These are phyloP conservation scores for Fomitiporia mediterranea DNA, from an alignment of 1,284 basidiomycete genomes.

Conservation along the genomic window DNA sequence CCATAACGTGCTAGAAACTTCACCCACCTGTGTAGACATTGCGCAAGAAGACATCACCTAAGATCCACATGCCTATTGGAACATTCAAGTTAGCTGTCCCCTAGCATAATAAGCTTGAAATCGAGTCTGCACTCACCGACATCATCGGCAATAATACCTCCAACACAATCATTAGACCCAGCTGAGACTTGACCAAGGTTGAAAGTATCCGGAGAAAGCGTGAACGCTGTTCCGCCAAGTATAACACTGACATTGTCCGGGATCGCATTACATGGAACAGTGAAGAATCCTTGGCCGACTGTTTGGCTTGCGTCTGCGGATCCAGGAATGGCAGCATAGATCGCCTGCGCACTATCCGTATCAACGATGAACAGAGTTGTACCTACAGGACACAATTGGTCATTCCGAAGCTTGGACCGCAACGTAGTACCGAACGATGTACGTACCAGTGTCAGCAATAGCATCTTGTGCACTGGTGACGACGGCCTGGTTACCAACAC, in stretches of 20 bases:
- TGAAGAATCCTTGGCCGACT: slow-evolving; percentile 24
- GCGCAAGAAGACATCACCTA: slow-evolving; percentile 25
- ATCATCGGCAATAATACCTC: slow-evolving; percentile 20
- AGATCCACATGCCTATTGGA: slow-evolving; percentile 20
- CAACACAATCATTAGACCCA: slow-evolving; percentile 23
- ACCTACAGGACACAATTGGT: slow-evolving; percentile 27
- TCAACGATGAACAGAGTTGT: slow-evolving; percentile 54
- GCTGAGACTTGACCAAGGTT: slow-evolving; percentile 24
- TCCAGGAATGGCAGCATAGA: slow-evolving; percentile 44
- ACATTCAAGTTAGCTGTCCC: background rate
- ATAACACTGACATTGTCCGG: slow-evolving; percentile 18
- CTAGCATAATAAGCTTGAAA: background rate
- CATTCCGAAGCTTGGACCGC: background rate
- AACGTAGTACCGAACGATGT: background rate
- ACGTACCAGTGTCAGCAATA: slow-evolving; percentile 28
- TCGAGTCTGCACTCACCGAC: slow-evolving; percentile 1
- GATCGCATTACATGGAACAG: slow-evolving; percentile 20
- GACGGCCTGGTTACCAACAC: slow-evolving; percentile 22
- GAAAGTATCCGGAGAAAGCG: slow-evolving; percentile 21
- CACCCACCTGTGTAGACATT: slow-evolving; percentile 24
- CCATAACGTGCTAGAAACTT: background rate
- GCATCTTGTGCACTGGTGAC: slow-evolving; percentile 23
- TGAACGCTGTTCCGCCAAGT: slow-evolving; percentile 22
- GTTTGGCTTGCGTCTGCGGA: slow-evolving; percentile 24
- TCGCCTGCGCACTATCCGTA: slow-evolving; percentile 35